Evolutionary conservation across 495 filamentous ascomycete species (phyloP).

Genomic region (Talaromyces adpressus): DNA sequence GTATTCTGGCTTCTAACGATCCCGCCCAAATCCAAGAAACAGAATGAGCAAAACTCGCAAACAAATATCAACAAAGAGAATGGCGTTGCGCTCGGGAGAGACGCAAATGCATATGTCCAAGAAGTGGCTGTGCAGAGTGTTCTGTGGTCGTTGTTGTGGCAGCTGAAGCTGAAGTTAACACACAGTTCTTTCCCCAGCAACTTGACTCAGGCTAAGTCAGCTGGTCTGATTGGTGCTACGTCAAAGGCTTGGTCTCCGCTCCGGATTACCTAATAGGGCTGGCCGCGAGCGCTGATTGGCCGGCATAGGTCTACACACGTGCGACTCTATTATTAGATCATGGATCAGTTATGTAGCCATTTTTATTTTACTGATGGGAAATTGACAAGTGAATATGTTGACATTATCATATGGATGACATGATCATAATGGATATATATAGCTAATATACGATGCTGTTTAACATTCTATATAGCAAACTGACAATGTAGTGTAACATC

Average conservation of each 20-base stretch:
- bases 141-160: not conserved
- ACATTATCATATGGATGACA: not conserved
- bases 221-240: conserved; percentile 3
- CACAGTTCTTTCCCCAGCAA: not conserved
- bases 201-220: not conserved
- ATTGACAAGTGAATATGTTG: not conserved
- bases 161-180: not conserved
- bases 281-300: not conserved
- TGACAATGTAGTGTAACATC: not conserved
- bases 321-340: not conserved
- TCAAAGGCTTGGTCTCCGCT: not conserved
- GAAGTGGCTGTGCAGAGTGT: not conserved
- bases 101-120: not conserved
- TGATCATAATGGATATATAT: not conserved
- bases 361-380: too few species aligned
- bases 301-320: not conserved
- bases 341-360: too few species aligned
- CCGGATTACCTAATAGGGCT: not conserved
- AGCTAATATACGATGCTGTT: not conserved
- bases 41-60: not conserved
- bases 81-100: not conserved
- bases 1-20: not conserved
- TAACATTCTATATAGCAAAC: not conserved
- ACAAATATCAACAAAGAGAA: not conserved
- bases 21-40: not conserved